A percentile compares a stretch with the other conserved stretches of the same genome.
phyloP scores from a whole-genome alignment of 306 rosid genomes.

The Hippophae tibetana region DNA sequence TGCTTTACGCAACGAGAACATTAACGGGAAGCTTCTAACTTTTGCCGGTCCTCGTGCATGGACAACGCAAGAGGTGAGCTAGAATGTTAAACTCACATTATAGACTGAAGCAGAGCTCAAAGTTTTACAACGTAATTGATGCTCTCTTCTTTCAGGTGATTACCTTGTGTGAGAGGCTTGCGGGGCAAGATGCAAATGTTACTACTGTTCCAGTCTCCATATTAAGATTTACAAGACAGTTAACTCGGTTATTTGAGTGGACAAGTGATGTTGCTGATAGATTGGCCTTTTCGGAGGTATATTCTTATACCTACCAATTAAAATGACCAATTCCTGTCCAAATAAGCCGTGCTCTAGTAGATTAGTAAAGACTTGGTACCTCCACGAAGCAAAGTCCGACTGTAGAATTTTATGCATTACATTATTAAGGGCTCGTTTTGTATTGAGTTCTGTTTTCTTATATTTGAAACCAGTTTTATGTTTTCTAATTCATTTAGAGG shows the following conservation, averaged over 20 bases:
- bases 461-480: too few species aligned
- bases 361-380: too few species aligned
- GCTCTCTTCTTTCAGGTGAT: conserved; percentile 50
- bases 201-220: conserved; percentile 88
- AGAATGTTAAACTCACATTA: background rate
- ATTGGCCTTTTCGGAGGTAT: conserved; percentile 92
- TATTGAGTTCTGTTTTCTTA: too few species aligned
- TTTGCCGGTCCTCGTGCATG: conserved; percentile 98
- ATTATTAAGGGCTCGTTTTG: too few species aligned
- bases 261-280: conserved; percentile 96
- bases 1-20: conserved; percentile 59
- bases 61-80: conserved; percentile 88
- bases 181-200: conserved; percentile 95
- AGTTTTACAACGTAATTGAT: background rate
- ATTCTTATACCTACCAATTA: background rate
- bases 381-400: too few species aligned
- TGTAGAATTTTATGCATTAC: too few species aligned
- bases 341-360: background rate
- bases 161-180: conserved; percentile 92
- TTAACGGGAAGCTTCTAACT: conserved; percentile 74
- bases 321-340: background rate
- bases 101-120: background rate
- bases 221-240: conserved; percentile 78
- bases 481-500: too few species aligned
- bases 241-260: conserved; percentile 88